These are phyloP conservation scores for Wallacemonas sp. DNA, from an alignment of 208 protist genomes.

Conservation along the genomic window DNA sequence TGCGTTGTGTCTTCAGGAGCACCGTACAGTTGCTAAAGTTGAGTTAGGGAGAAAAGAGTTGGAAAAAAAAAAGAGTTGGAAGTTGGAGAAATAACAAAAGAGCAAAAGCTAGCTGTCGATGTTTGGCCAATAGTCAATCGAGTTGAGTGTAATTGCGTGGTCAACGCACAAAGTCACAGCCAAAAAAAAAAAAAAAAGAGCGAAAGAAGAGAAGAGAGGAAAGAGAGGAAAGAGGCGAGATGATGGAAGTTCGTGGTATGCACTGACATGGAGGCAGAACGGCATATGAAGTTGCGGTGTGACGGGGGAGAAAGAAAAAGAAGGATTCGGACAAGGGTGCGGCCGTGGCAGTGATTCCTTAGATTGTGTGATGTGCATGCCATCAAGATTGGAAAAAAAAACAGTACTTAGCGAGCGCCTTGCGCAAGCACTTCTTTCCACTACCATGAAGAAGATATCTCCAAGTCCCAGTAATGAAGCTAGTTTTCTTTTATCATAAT, in stretches of 20 bases:
- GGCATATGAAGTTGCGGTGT: no score
- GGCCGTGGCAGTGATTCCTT: neutral
- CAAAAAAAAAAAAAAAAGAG: slow-evolving; percentile 18
- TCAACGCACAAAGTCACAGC: no score
- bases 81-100: slow-evolving; percentile 13
- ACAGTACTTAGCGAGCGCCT: no score
- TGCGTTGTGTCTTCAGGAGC: no score
- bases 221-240: slow-evolving; percentile 13
- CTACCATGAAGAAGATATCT: neutral
- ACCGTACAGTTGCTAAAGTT: no score
- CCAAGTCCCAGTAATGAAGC: neutral
- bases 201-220: slow-evolving; percentile 2
- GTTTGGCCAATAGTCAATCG: no score
- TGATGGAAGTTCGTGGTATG: slow-evolving; percentile 10
- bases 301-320: slow-evolving; percentile 6
- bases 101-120: no score
- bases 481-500: no score
- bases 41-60: neutral
- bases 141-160: no score
- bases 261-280: neutral
- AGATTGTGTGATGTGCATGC: neutral
- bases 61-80: slow-evolving; percentile 11
- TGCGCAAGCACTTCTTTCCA: no score
- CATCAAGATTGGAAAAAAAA: neutral
- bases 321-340: neutral